phyloP scores from a whole-genome alignment of 805 yeast species.

The Yarrowia sp. region DNA sequence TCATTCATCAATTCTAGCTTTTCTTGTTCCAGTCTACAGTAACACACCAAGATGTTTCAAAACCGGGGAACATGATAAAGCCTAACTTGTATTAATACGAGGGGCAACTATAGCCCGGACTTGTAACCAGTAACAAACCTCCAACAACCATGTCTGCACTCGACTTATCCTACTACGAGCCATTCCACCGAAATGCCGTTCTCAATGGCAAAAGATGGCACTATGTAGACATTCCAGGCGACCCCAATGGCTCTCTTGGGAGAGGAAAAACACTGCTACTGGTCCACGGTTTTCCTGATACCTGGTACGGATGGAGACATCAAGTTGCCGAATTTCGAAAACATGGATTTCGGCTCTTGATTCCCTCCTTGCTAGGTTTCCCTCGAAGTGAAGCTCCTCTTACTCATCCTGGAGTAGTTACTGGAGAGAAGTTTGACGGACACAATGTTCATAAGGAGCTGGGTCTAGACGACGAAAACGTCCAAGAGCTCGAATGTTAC shows the following conservation, averaged over 20 bases:
- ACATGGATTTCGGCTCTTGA: constrained; percentile 5
- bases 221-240: constrained; percentile 21
- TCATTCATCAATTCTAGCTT: too few species aligned
- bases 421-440: neutral
- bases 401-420: neutral
- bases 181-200: constrained; percentile 12
- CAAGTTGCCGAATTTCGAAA: constrained; percentile 3
- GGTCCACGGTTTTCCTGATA: constrained; percentile 21
- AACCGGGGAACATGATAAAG: neutral
- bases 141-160: neutral
- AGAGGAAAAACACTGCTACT: neutral
- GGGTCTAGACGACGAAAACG: neutral
- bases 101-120: neutral
- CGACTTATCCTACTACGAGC: constrained; percentile 6
- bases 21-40: too few species aligned
- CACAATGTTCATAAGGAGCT: constrained; percentile 6
- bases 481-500: constrained; percentile 12
- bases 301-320: constrained; percentile 24
- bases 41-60: too few species aligned
- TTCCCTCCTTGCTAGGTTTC: constrained; percentile 6
- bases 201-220: constrained; percentile 26
- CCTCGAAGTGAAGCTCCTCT: constrained; percentile 19
- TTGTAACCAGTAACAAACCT: too few species aligned
- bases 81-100: neutral
- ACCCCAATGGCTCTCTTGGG: neutral